These are phyloP conservation scores for Chaetomium sp. DNA, from an alignment of 2,329 filamentous ascomycete species.

Conservation along the genomic window DNA sequence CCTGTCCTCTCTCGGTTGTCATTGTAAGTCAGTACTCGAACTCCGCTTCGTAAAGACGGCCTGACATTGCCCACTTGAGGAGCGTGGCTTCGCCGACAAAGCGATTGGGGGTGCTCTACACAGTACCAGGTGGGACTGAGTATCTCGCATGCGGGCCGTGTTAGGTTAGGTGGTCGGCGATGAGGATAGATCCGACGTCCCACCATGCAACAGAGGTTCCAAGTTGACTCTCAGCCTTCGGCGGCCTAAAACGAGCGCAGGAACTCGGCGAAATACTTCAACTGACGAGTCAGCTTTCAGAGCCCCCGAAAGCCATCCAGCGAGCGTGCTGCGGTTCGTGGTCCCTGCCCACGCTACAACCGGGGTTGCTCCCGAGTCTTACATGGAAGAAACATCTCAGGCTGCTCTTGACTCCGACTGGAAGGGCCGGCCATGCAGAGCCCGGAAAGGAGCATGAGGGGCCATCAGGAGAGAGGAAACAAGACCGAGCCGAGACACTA, in stretches of 20 bases:
- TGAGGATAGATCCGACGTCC: neutral
- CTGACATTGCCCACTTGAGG: neutral
- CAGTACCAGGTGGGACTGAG: neutral
- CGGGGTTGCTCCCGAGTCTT: neutral
- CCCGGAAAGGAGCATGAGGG: neutral
- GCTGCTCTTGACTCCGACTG: neutral
- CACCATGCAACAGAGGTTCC: neutral
- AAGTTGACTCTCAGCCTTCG: neutral
- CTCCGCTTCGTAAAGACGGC: neutral
- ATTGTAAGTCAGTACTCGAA: neutral
- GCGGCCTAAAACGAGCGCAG: neutral
- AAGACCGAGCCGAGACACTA: constrained; percentile 6
- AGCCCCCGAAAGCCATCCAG: neutral
- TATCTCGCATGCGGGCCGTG: neutral
- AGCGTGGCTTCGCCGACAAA: neutral
- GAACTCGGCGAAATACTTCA: neutral
- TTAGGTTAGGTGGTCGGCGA: neutral
- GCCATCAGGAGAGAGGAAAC: neutral
- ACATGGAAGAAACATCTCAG: neutral
- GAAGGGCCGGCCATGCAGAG: neutral
- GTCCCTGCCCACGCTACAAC: too few species aligned
- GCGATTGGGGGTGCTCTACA: neutral
- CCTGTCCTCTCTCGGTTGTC: neutral
- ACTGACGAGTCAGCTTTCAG: neutral
- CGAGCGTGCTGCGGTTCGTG: neutral